A percentile compares a stretch with the other conserved stretches of the same genome.
phyloP scores from a whole-genome alignment of 805 yeast genomes.

The Myxozyma udenii region DNA sequence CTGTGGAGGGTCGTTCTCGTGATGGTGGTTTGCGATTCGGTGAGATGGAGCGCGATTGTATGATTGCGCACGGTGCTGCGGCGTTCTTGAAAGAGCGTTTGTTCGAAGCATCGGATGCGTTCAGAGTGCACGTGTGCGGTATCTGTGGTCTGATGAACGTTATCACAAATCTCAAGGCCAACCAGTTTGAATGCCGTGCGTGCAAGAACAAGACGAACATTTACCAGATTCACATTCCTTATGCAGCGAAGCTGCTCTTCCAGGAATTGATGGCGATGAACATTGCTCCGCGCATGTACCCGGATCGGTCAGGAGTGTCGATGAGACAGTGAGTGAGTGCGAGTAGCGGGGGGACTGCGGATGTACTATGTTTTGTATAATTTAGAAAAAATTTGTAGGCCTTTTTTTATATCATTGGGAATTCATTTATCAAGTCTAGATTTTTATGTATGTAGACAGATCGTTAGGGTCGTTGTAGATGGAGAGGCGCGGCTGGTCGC shows the following conservation, averaged over 20 bases:
- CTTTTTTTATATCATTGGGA: no score
- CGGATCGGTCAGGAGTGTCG: slow-evolving; percentile 86
- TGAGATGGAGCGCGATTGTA: slow-evolving; percentile 99
- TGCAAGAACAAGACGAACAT: slow-evolving; percentile 98
- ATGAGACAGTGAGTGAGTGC: no score
- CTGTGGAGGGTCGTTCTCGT: slow-evolving; percentile 98
- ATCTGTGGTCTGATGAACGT: slow-evolving; percentile 98
- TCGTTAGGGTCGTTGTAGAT: no score
- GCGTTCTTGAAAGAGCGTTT: slow-evolving; percentile 95
- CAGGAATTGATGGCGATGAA: slow-evolving; percentile 99
- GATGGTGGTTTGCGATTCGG: slow-evolving; percentile 99
- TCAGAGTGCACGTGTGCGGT: slow-evolving; percentile 97
- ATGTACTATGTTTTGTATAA: no score
- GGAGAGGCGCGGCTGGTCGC: no score
- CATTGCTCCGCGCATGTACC: slow-evolving; percentile 85
- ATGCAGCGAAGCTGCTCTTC: slow-evolving; percentile 96
- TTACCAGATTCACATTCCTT: slow-evolving; percentile 90
- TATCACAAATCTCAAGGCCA: slow-evolving; percentile 94
- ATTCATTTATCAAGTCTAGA: no score
- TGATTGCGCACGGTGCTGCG: slow-evolving; percentile 99
- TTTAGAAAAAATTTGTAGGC: no score
- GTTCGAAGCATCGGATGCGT: slow-evolving; percentile 99
- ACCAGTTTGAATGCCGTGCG: slow-evolving; percentile 96
- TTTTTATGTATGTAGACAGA: no score
- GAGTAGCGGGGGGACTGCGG: no score